Evolutionary conservation across 768 basidiomycete species (phyloP).

Genomic region (Glaciozyma martinii): DNA sequence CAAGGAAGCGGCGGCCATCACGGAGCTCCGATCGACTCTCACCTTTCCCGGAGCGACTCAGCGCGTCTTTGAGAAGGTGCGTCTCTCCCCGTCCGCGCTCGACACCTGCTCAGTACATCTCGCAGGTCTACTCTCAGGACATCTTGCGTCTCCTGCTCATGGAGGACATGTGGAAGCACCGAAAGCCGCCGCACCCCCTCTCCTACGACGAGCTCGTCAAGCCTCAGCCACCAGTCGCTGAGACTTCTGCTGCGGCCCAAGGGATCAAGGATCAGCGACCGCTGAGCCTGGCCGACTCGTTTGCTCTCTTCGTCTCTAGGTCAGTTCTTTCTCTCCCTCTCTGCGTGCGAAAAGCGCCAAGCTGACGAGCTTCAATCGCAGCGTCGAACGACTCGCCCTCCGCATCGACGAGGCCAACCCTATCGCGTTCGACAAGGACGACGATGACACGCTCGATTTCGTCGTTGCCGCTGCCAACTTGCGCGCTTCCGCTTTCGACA

Average conservation of each 20-base stretch:
- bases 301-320: slow-evolving; percentile 79
- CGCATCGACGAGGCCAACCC: slow-evolving; percentile 42
- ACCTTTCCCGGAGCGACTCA: slow-evolving; percentile 53
- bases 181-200: slow-evolving; percentile 75
- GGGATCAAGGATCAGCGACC: slow-evolving; percentile 73
- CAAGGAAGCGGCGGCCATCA: slow-evolving; percentile 81
- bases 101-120: background rate
- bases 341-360: background rate
- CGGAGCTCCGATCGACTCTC: slow-evolving; percentile 64
- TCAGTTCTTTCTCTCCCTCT: slow-evolving; percentile 36
- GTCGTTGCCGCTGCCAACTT: slow-evolving; percentile 92
- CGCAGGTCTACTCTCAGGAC: slow-evolving; percentile 76
- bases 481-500: slow-evolving; percentile 80
- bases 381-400: slow-evolving; percentile 68
- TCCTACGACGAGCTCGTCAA: slow-evolving; percentile 68
- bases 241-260: slow-evolving; percentile 25
- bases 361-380: slow-evolving; percentile 37
- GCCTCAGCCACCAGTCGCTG: slow-evolving; percentile 38
- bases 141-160: slow-evolving; percentile 81
- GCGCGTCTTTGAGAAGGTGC: slow-evolving; percentile 74
- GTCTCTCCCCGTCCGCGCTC: background rate
- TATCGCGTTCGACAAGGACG: slow-evolving; percentile 85
- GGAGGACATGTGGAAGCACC: slow-evolving; percentile 93
- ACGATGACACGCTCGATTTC: slow-evolving; percentile 92
- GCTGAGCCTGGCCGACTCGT: slow-evolving; percentile 67